phyloP scores from a whole-genome alignment of 306 rosid species.

The Trifolium fragiferum region DNA sequence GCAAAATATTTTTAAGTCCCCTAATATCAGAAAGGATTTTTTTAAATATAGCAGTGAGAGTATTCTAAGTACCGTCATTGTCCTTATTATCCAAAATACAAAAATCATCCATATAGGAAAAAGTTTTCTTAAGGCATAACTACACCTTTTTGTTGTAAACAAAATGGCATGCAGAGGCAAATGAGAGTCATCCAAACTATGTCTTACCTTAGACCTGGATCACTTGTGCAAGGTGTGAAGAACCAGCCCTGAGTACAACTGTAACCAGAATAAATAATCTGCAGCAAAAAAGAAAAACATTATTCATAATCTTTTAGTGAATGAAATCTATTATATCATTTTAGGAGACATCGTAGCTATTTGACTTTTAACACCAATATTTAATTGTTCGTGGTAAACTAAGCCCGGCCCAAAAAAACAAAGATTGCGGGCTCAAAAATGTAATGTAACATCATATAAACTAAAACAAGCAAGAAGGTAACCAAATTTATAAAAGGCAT shows the following conservation, averaged over 20 bases:
- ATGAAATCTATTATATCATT: constrained; percentile 8
- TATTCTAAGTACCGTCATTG: constrained; percentile 11
- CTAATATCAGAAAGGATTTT: constrained; percentile 55
- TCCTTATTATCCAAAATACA: constrained; percentile 21
- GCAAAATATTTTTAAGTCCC: constrained; percentile 87
- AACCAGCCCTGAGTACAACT: constrained; percentile 98
- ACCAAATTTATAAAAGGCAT: constrained; percentile 13
- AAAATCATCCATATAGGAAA: background rate
- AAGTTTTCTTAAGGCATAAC: background rate
- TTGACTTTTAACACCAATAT: constrained; percentile 25
- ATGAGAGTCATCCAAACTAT: constrained; percentile 3
- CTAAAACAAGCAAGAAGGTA: constrained; percentile 28
- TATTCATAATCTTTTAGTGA: constrained; percentile 15
- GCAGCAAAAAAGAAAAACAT: constrained; percentile 27
- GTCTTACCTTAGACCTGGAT: constrained; percentile 88
- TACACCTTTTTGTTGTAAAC: background rate
- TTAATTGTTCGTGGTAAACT: constrained; percentile 3
- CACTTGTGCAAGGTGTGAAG: constrained; percentile 87
- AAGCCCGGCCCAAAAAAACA: background rate
- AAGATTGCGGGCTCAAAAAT: constrained; percentile 15
- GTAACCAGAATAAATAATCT: constrained; percentile 88
- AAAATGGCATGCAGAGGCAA: background rate
- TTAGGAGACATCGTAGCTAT: constrained; percentile 2
- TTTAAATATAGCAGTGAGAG: constrained; percentile 22
- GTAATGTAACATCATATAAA: constrained; percentile 24